Percentiles rank a stretch among this genome's conserved stretches.
These are phyloP conservation scores for Colletotrichum sp. DNA, from an alignment of 2,329 filamentous ascomycete genomes.

Conservation along the genomic window DNA sequence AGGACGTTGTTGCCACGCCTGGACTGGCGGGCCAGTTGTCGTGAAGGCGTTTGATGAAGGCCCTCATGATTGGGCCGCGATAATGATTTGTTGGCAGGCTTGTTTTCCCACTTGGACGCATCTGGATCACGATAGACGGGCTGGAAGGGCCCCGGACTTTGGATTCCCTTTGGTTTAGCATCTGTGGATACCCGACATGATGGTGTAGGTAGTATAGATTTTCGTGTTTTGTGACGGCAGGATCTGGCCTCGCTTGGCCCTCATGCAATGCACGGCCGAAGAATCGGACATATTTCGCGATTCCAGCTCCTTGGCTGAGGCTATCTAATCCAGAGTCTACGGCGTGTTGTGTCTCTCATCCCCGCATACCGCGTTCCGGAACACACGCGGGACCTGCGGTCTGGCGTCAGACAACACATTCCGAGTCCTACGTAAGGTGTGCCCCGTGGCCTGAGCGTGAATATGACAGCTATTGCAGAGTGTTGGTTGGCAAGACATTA, in stretches of 20 bases:
- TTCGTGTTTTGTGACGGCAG: not conserved
- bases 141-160: not conserved
- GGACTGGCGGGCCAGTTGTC: not conserved
- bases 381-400: not conserved
- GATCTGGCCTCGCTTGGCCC: not conserved
- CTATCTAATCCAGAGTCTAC: not conserved
- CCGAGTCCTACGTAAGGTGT: not conserved
- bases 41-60: not conserved
- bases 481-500: not conserved
- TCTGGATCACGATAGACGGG: conserved; percentile 6
- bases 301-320: not conserved
- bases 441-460: not conserved
- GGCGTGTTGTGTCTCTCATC: not conserved
- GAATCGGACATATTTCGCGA: conserved; percentile 17
- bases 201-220: not conserved
- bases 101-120: not conserved
- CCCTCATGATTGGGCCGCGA: not conserved
- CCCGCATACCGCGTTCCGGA: not conserved
- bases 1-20: not conserved
- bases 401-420: not conserved
- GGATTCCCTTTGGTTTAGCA: conserved; percentile 12
- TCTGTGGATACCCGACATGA: conserved; percentile 14
- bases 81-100: not conserved
- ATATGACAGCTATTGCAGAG: not conserved
- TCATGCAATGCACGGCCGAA: not conserved